Evolutionary conservation across 2,329 filamentous ascomycete species (phyloP).

Genomic region (Aspergillus floridensis): DNA sequence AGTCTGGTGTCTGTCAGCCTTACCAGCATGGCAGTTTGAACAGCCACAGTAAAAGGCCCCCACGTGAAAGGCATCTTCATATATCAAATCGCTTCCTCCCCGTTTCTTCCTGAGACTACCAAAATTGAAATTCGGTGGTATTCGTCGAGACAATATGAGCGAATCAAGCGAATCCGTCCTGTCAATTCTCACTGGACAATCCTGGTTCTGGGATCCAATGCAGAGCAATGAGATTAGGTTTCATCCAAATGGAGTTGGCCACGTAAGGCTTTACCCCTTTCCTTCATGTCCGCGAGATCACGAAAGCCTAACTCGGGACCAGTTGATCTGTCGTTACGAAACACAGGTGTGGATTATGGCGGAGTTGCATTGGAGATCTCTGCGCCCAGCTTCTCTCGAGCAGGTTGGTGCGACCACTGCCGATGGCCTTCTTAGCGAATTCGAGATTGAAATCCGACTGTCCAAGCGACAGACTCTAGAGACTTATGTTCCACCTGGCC

Average conservation of each 20-base stretch:
- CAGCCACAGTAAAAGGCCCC: not conserved
- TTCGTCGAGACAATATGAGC: not conserved
- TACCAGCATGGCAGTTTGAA: not conserved
- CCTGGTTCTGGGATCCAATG: not conserved
- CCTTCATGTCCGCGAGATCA: too few relatives aligned
- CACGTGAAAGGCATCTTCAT: too few relatives aligned
- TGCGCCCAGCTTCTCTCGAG: not conserved
- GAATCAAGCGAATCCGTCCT: not conserved
- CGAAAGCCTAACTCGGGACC: not conserved
- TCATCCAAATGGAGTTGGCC: not conserved
- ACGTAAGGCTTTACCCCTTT: not conserved
- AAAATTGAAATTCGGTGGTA: not conserved
- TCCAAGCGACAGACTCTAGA: not conserved
- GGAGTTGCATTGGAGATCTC: not conserved
- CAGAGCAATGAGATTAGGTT: not conserved
- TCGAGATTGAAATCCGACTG: not conserved
- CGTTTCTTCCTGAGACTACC: not conserved
- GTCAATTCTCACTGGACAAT: not conserved
- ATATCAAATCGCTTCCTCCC: too few relatives aligned
- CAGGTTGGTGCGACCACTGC: not conserved
- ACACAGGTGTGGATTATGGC: not conserved
- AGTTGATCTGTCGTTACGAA: not conserved
- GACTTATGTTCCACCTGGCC: not conserved
- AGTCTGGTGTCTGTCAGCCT: not conserved
- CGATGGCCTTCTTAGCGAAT: not conserved